Percentiles rank a stretch among this genome's conserved stretches.
These are phyloP conservation scores for Fusarium piperis DNA, from an alignment of 2,329 filamentous ascomycete species.

Conservation along the genomic window DNA sequence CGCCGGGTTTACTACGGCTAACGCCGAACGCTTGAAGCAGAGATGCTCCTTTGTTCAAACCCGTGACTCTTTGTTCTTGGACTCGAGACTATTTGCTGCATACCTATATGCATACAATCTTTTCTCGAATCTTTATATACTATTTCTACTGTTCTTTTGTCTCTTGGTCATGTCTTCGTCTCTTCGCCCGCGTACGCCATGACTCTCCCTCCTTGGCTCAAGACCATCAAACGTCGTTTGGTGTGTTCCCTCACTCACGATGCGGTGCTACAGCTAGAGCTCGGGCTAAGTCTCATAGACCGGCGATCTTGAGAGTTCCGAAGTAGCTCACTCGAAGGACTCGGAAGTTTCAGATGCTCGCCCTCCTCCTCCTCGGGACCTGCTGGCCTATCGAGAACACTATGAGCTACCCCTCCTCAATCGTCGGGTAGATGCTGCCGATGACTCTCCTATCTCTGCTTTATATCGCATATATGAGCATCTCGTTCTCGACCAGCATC, in stretches of 20 bases:
- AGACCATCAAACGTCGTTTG: constrained; percentile 4
- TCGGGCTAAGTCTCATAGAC: constrained; percentile 1
- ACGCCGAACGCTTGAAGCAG: not conserved
- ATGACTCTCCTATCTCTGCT: constrained; percentile 14
- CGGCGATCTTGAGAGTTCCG: not conserved
- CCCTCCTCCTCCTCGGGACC: constrained; percentile 11
- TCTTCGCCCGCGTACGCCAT: not conserved
- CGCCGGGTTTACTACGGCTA: constrained; percentile 41
- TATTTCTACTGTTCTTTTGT: not conserved
- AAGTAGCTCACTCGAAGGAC: not conserved
- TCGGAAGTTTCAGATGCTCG: not conserved
- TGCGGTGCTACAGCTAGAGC: not conserved
- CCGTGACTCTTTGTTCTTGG: not conserved
- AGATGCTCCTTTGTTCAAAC: not conserved
- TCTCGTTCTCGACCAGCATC: constrained; percentile 22
- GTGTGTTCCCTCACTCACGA: not conserved
- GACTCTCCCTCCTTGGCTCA: constrained; percentile 10
- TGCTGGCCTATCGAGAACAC: constrained; percentile 11
- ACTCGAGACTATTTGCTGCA: not conserved
- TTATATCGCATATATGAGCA: constrained; percentile 34
- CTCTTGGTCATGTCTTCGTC: not conserved
- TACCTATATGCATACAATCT: not conserved
- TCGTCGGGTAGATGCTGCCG: constrained; percentile 5
- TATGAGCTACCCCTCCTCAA: constrained; percentile 28
- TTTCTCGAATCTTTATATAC: not conserved